phyloP scores from a whole-genome alignment of 2,329 filamentous ascomycete genomes.

The Ophiostoma angusticollis region DNA sequence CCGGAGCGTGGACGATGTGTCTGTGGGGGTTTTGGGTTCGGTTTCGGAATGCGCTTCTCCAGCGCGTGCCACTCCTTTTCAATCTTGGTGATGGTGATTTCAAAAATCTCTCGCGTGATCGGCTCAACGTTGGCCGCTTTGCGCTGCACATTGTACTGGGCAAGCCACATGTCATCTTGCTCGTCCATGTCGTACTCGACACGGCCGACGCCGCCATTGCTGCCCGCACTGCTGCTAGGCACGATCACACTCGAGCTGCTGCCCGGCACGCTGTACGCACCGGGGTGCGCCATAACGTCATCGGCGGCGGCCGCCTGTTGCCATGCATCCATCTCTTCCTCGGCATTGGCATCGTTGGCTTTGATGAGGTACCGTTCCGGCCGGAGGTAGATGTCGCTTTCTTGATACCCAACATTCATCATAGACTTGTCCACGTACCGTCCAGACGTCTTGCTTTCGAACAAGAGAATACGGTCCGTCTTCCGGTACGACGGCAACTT shows the following conservation, averaged over 20 bases:
- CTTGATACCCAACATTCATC: constrained; percentile 92
- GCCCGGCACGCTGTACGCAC: constrained; percentile 23
- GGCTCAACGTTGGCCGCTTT: constrained; percentile 61
- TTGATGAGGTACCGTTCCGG: constrained; percentile 62
- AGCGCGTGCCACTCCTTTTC: constrained; percentile 97
- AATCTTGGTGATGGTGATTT: constrained; percentile 97
- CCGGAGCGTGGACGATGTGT: constrained; percentile 87
- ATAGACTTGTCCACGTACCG: constrained; percentile 93
- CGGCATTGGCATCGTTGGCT: constrained; percentile 43
- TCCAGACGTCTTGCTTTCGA: constrained; percentile 74
- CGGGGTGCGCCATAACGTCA: neutral
- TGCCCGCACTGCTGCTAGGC: constrained; percentile 6
- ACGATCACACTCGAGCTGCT: constrained; percentile 28
- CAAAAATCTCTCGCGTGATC: constrained; percentile 88
- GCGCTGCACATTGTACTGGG: constrained; percentile 66
- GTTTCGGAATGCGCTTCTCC: constrained; percentile 93
- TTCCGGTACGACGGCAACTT: constrained; percentile 63
- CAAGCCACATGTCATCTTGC: constrained; percentile 93
- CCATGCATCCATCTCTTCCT: constrained; percentile 43
- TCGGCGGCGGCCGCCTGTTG: constrained; percentile 28
- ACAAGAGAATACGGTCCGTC: constrained; percentile 66
- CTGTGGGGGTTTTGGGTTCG: constrained; percentile 90
- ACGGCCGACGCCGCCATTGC: constrained; percentile 48
- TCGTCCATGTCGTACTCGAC: constrained; percentile 99
- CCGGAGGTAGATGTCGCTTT: constrained; percentile 77